Conservation (phyloP, 805 yeast genomes). For the Candida sphagnicola region DNA sequence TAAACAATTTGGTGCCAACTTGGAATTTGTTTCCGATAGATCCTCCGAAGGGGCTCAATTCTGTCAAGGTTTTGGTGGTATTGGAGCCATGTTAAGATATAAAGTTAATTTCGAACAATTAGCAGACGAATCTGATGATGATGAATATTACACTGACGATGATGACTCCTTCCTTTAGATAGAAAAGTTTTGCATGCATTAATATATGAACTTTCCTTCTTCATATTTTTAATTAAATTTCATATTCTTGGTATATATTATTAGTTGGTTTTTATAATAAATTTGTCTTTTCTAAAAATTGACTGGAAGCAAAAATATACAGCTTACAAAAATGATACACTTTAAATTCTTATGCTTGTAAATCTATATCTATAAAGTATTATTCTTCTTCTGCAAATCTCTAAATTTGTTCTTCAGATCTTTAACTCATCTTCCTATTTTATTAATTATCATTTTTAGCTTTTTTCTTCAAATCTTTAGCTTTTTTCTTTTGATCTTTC, state of each 20-base stretch:
- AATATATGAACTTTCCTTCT: not conserved
- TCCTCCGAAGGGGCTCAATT: slow-evolving; percentile 99
- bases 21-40: slow-evolving; percentile 95
- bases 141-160: slow-evolving; percentile 76
- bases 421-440: slow-evolving; percentile 6
- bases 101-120: slow-evolving; percentile 96
- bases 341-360: too few relatives aligned
- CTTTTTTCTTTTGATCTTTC: slow-evolving; percentile 4
- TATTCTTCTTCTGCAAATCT: not conserved
- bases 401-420: slow-evolving; percentile 3
- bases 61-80: slow-evolving; percentile 97
- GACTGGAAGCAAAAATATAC: not conserved
- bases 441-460: too few relatives aligned
- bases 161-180: slow-evolving; percentile 41
- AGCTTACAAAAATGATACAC: not conserved
- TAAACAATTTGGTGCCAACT: slow-evolving; percentile 87
- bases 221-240: not conserved
- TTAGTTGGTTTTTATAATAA: slow-evolving; percentile 2
- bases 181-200: slow-evolving; percentile 3
- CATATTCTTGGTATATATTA: slow-evolving; percentile 3
- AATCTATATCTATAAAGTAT: not conserved
- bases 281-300: slow-evolving; percentile 1
- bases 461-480: slow-evolving; percentile 1
- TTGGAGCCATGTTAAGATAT: slow-evolving; percentile 94
- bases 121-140: slow-evolving; percentile 81